phyloP scores from a whole-genome alignment of 768 basidiomycete species.

The Pleurotus tuoliensis region DNA sequence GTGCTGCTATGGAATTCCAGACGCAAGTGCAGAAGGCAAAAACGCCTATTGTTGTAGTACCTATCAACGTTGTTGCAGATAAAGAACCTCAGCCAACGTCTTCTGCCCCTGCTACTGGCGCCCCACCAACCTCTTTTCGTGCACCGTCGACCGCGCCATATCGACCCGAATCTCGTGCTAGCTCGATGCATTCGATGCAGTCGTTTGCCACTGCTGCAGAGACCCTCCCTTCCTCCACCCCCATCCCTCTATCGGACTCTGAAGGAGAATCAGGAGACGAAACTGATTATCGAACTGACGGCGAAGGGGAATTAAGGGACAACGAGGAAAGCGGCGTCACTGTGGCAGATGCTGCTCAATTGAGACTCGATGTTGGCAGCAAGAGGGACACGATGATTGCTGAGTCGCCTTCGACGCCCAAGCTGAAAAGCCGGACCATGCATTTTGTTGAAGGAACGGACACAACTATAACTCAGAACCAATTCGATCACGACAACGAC shows the following conservation, averaged over 20 bases:
- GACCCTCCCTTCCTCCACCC: constrained; percentile 1
- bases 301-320: background rate
- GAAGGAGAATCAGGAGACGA: background rate
- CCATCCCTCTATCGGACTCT: background rate
- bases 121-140: constrained; percentile 8
- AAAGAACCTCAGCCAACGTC: background rate
- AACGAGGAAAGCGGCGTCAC: background rate
- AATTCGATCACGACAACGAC: no score
- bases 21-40: background rate
- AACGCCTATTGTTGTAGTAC: background rate
- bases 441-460: constrained; percentile 9
- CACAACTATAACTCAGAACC: constrained; percentile 1
- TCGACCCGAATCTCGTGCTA: constrained; percentile 8
- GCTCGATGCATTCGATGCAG: constrained; percentile 7
- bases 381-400: constrained; percentile 3
- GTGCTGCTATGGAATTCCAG: background rate
- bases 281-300: background rate
- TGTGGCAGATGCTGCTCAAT: no score
- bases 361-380: background rate
- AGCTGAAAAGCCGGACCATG: background rate
- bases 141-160: constrained; percentile 2
- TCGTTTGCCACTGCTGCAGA: constrained; percentile 11
- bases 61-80: background rate
- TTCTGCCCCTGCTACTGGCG: background rate
- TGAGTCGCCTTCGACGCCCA: background rate